Evolutionary conservation across 179 eudicot species (phyloP), one percentile per base, ranked within the genome.

Genomic region (Nepenthes alata): DNA sequence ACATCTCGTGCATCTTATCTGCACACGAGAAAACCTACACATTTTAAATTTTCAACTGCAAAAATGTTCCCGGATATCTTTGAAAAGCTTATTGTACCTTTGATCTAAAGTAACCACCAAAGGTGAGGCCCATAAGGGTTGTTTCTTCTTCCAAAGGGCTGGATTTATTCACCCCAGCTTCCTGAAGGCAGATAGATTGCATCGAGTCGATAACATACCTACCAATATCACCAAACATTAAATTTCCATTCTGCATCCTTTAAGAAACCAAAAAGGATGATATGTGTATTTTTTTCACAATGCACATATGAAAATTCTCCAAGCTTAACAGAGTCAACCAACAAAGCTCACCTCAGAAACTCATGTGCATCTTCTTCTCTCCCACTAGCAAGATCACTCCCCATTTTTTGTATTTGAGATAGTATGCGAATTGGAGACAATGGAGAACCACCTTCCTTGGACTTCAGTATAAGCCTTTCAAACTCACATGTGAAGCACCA

Each of bases 281-380:
- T 49, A n/a, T 11, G 11, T n/a, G 14, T 11, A n/a, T 49, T 3
- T 49, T 49, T 49, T 49, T 3, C 3, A 11, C 14, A n/a, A 49
- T 49, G 3, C 3, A 49, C 9, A 11, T 11, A n/a, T n/a, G 53
- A 10, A 49, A 25, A 3, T 49, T 6, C 11, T 2, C 14, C 13
- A 10, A 49, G 36, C 53, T 59, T 45, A 55, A 62, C 6, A 14
- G n/a, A 45, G 37, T 35, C 55, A 57, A 0, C 58, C 60, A 57
- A 37, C 62, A 14, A n/a, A 67, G 52, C 68, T 70, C 66, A 86
- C 98, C 98, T 81, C 57, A 91, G 66, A 75, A 91, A 91, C 71
- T 91, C 98, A 68, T 91, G 98, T 1, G 98, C 98, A 66, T 91
- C 98, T 83, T 91, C 98, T 74, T 91, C 80, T 71, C 82, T 77